phyloP scores from a whole-genome alignment of 148 eudicot species.

The Arctostaphylos glauca region DNA sequence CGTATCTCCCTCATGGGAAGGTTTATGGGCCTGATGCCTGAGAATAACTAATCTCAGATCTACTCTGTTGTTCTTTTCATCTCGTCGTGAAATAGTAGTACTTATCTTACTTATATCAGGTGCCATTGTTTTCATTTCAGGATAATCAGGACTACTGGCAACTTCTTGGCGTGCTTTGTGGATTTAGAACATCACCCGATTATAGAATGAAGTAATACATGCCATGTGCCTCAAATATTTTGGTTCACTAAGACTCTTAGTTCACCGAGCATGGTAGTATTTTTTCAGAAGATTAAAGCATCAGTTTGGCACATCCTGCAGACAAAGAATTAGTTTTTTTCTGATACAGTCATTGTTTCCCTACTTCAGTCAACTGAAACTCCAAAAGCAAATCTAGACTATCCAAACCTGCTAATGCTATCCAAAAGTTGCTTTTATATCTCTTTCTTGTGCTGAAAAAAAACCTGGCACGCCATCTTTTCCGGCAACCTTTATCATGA shows the following conservation, averaged over 20 bases:
- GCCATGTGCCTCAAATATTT: neutral
- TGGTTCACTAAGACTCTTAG: slow-evolving; percentile 1
- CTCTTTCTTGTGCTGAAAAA: neutral
- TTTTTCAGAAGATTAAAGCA: neutral
- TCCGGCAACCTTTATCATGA: neutral
- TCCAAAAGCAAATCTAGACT: neutral
- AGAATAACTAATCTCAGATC: neutral
- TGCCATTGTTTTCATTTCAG: slow-evolving; percentile 7
- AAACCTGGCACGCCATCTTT: neutral
- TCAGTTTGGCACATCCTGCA: neutral
- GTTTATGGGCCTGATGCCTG: neutral
- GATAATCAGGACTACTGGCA: slow-evolving; percentile 13
- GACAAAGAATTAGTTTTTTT: neutral
- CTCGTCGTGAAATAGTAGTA: neutral
- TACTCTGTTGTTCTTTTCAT: neutral
- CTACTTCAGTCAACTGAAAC: neutral
- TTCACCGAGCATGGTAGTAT: neutral
- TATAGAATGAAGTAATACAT: slow-evolving; percentile 39
- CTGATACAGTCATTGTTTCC: neutral
- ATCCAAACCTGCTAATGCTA: neutral
- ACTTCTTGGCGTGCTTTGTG: slow-evolving; percentile 21
- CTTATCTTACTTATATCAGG: neutral
- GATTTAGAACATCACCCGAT: slow-evolving; percentile 10
- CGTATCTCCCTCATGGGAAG: neutral
- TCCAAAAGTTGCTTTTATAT: neutral